Evolutionary conservation across 495 filamentous ascomycete species (phyloP), one percentile per base, ranked within the genome.

Genomic region (Daldinia vernicosa): DNA sequence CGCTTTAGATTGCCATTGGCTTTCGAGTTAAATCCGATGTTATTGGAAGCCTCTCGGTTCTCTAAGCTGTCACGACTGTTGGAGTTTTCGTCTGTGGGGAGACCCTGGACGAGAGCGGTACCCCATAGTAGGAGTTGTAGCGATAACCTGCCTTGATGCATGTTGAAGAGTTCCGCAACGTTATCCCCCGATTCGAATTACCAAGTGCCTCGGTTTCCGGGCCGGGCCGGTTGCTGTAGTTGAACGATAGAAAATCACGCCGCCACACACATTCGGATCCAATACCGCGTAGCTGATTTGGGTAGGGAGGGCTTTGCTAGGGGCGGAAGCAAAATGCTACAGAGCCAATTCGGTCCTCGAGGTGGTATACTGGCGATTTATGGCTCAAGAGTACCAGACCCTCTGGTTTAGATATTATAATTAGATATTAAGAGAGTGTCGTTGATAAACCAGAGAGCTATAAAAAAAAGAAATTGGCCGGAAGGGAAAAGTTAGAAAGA

Each of bases 41-140:
- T 22, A 19, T 47, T 22, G 8, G 40, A 4, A 22, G 19, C 43
- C 11, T 24, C 17, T 47, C 43, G 43, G 43, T 1, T 22, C 14
- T 45, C 55, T 57, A 72, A 51, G 26, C 54, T 30, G 39, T 7
- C 59, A 37, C 54, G 32, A 3, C 39, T 33, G 40, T n/a, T 30
- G 22, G 40, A 52, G 33, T 45, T 24, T 26, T 39, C 22, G 26
- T 40, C n/a, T 53, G 40, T 30, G 14, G 77, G 75, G 50, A 71
- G 40, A 65, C 74, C 80, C 5, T 78, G 77, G 57, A 74, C 79
- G 66, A 84, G 80, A 57, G 79, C 65, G 28, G 81, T 66, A 64
- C 74, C 74, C 81, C 81, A 84, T 74, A 84, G 63, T 57, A 80
- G 76, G 45, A 84, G 72, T 74, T 80, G 79, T 43, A 84, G 60